These are phyloP conservation scores for Cunninghamia lanceolata DNA, from an alignment of 75 land plant species.

Conservation along the genomic window DNA sequence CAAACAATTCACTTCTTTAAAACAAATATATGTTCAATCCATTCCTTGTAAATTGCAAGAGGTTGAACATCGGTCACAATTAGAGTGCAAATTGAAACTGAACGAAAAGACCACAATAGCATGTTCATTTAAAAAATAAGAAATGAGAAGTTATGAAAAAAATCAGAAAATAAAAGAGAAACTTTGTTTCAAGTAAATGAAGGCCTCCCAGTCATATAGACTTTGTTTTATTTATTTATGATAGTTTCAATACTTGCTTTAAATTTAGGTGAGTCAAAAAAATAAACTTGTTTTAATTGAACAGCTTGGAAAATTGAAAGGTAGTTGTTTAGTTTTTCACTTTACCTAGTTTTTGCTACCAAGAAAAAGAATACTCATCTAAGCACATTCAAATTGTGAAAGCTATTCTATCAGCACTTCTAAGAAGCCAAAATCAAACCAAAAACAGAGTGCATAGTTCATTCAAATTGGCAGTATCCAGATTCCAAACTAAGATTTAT, in stretches of 20 bases:
- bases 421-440: background rate
- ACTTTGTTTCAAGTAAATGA: background rate
- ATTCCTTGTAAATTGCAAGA: background rate
- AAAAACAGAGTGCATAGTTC: background rate
- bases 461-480: background rate
- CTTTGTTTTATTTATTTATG: background rate
- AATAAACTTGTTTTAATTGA: background rate
- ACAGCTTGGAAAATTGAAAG: background rate
- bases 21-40: background rate
- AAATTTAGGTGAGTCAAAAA: background rate
- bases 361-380: background rate
- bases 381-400: background rate
- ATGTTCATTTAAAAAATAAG: background rate
- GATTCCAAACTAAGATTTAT: background rate
- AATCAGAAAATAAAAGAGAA: background rate
- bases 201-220: background rate
- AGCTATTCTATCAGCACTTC: background rate
- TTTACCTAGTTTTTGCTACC: background rate
- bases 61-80: background rate
- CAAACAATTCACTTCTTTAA: background rate
- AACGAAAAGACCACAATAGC: background rate
- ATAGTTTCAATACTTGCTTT: background rate
- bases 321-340: background rate
- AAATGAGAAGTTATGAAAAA: background rate
- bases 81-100: background rate